Evolutionary conservation across 495 filamentous ascomycete species (phyloP).

Genomic region (Tuber umbilicatum): DNA sequence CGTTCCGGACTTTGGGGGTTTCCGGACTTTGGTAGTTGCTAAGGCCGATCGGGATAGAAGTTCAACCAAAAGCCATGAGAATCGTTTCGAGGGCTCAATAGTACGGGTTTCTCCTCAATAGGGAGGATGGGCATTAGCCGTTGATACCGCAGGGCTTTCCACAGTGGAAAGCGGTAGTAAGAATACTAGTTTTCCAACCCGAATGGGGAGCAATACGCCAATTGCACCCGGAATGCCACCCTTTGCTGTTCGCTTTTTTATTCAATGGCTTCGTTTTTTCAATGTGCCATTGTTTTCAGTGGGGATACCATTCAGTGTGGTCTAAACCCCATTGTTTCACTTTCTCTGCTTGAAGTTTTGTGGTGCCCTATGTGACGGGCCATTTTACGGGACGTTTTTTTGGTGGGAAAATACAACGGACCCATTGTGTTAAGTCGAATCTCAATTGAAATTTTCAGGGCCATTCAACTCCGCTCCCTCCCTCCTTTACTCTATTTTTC

Average conservation of each 20-base stretch:
- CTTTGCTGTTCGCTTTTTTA: not conserved
- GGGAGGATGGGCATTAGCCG: not conserved
- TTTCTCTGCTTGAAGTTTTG: not conserved
- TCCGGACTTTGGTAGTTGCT: not conserved
- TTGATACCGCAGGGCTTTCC: not conserved
- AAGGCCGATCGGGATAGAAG: not conserved
- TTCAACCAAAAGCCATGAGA: not conserved
- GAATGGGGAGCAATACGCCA: not conserved
- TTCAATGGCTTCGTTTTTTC: not conserved
- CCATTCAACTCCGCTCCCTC: not conserved
- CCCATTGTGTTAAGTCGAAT: not conserved
- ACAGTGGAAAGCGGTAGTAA: not conserved
- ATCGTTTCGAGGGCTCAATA: not conserved
- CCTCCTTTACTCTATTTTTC: too few species aligned
- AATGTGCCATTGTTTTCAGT: not conserved
- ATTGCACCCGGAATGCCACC: not conserved
- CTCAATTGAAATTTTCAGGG: not conserved
- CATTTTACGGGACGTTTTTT: not conserved
- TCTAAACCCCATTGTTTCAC: not conserved
- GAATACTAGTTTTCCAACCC: not conserved
- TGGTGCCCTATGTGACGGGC: not conserved
- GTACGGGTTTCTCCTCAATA: not conserved
- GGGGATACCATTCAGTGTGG: not conserved
- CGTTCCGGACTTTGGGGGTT: not conserved
- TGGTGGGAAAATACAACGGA: not conserved